Base-by-base conservation (phyloP, 495 filamentous ascomycete genomes). In the Penicillium angulare region DNA sequence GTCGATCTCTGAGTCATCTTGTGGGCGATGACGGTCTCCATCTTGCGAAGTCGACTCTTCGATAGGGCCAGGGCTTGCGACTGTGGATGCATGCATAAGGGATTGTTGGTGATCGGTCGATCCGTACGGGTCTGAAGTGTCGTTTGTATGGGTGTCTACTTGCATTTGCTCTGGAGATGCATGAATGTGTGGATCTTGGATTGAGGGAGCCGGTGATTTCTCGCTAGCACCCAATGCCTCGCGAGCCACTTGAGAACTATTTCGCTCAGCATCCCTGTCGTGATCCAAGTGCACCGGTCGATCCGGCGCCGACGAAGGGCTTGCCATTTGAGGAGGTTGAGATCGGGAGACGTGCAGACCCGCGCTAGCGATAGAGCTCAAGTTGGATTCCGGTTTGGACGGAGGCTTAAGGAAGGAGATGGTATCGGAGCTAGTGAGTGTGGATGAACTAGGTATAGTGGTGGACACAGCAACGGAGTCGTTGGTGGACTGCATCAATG, bases 51-150 rank as follows among this genome's bases (percentile, higher is more conserved):
- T 53, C 0, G 71, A 66, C 21, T 77, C 74, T 22, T 77, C 74
- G 16, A 77, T 77, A 1, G 72, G 72, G 12, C 72, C 74, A 8
- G 74, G 74, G 16, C 74, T 77, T 10, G 74, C 74, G 35, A 77
- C 72, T 12, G 74, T 77, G 7, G 73, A 68, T 32, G 61, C 56
- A 49, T 72, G 69, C 50, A 74, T 69, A 22, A 75, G 57, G 6
- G 69, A 64, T 17, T 48, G 32, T 10, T 68, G 51, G 39, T 66
- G 65, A 15, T 69, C 67, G 39, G 57, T 43, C 2, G 71, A 52
- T 20, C 60, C 68, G 43, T 70, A 73, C 1, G 63, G 53, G 47
- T 71, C 68, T 26, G 64, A 52, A 10, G 60, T 43, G 9, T 57
- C 61, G 26, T 55, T 59, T 12, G 65, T 27, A 46, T 75, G 63